phyloP scores from a whole-genome alignment of 805 yeast genomes.

The Saccharomycopsis sp. region DNA sequence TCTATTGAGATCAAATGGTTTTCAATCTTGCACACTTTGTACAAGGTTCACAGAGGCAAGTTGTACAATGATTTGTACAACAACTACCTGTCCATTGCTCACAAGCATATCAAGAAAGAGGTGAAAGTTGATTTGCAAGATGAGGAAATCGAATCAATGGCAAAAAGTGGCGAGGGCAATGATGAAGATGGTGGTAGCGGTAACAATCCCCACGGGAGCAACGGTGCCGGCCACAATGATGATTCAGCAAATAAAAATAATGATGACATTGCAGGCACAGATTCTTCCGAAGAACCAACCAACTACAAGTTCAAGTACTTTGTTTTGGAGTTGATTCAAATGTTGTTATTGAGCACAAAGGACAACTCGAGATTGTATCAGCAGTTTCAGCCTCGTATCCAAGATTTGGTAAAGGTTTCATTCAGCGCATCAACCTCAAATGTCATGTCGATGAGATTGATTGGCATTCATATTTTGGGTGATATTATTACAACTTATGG shows the following conservation, averaged over 20 bases:
- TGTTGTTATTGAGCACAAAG: conserved; percentile 33
- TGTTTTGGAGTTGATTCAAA: conserved; percentile 38
- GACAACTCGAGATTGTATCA: conserved; percentile 27
- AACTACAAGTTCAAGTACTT: conserved; percentile 46
- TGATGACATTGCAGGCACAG: not conserved
- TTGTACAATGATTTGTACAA: conserved; percentile 35
- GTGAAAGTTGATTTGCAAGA: conserved; percentile 32
- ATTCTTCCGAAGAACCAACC: conserved; percentile 44
- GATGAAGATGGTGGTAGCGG: conserved; percentile 19
- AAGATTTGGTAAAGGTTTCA: conserved; percentile 67
- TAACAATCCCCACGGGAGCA: not conserved
- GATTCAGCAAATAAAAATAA: conserved; percentile 21
- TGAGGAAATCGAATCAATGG: conserved; percentile 40
- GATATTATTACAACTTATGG: conserved; percentile 54
- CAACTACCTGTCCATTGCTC: conserved; percentile 35
- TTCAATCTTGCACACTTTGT: conserved; percentile 41
- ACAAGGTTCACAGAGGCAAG: conserved; percentile 35
- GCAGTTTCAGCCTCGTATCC: conserved; percentile 36
- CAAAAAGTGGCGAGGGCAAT: conserved; percentile 26
- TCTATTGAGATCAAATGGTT: conserved; percentile 50
- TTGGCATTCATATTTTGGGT: conserved; percentile 61
- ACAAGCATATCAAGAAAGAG: conserved; percentile 28
- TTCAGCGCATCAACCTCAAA: conserved; percentile 75
- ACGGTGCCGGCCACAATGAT: conserved; percentile 16
- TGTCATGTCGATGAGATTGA: conserved; percentile 45